Conservation (phyloP, 768 basidiomycete genomes). For the Rhizopogon salebrosus region DNA sequence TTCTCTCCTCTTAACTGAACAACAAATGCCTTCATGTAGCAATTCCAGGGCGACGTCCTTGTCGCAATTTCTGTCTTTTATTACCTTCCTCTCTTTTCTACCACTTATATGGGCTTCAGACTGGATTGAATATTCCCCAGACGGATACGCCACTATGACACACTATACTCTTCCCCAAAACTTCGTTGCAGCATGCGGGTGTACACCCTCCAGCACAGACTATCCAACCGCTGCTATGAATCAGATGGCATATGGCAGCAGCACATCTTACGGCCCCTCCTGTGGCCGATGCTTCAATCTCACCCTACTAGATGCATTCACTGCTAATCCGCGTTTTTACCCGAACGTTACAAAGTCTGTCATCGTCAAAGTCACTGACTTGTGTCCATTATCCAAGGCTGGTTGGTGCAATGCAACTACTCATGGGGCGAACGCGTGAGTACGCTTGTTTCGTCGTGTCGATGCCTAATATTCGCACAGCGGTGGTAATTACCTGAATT, state of each 20-base stretch:
- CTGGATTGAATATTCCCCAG: slow-evolving; percentile 63
- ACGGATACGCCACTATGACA: slow-evolving; percentile 73
- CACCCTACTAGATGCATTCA: slow-evolving; percentile 65
- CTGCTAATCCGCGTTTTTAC: slow-evolving; percentile 63
- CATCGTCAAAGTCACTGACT: slow-evolving; percentile 74
- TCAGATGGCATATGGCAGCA: slow-evolving; percentile 77
- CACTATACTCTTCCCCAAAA: slow-evolving; percentile 52
- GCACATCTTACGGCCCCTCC: slow-evolving; percentile 62
- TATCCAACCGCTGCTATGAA: slow-evolving; percentile 79
- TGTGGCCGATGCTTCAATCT: slow-evolving; percentile 80
- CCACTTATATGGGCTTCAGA: slow-evolving; percentile 20
- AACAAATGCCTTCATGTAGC: slow-evolving; percentile 14
- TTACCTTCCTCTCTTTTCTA: slow-evolving; percentile 19
- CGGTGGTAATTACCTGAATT: slow-evolving; percentile 68
- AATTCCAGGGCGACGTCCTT: neutral
- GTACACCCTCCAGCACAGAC: slow-evolving; percentile 54
- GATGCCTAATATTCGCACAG: slow-evolving; percentile 30
- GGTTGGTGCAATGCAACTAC: slow-evolving; percentile 74
- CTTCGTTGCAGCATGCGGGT: slow-evolving; percentile 69
- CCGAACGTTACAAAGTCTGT: slow-evolving; percentile 56
- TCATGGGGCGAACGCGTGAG: slow-evolving; percentile 59
- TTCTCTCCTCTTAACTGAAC: slow-evolving; percentile 11
- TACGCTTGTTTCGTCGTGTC: slow-evolving; percentile 3
- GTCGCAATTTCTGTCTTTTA: slow-evolving; percentile 18
- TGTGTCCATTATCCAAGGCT: slow-evolving; percentile 58